phyloP scores from a whole-genome alignment of 1,284 basidiomycete species.

The Cutaneotrichosporon daszewskae region DNA sequence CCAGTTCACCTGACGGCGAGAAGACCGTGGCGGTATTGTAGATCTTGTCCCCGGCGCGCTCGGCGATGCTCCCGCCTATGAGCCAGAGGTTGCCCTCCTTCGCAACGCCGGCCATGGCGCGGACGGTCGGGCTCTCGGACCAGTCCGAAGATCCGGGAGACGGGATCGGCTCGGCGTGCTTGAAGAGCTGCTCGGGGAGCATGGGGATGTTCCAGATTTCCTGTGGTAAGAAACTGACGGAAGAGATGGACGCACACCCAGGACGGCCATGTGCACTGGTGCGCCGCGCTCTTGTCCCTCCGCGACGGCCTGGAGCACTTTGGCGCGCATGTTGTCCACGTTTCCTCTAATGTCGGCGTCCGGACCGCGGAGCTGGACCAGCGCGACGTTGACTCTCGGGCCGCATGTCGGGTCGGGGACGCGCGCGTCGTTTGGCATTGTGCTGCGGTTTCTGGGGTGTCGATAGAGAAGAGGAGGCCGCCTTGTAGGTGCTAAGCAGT shows the following conservation, averaged over 20 bases:
- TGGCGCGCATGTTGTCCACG: conserved; percentile 8
- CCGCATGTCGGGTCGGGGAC: conserved; percentile 3
- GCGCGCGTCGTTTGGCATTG: no score
- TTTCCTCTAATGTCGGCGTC: conserved; percentile 4
- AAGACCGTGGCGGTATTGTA: conserved; percentile 85
- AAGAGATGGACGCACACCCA: conserved; percentile 6
- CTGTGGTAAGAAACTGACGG: conserved; percentile 1
- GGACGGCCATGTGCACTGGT: conserved; percentile 10
- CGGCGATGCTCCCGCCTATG: conserved; percentile 82
- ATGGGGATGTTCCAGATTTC: conserved; percentile 22
- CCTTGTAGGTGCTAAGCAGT: no score
- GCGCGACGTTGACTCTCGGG: conserved; percentile 7
- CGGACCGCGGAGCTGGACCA: conserved; percentile 8
- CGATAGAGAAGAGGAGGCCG: no score
- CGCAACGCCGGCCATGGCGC: conserved; percentile 68
- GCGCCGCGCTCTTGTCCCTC: conserved; percentile 5
- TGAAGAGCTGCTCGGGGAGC: conserved; percentile 5
- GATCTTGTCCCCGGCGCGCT: conserved; percentile 59
- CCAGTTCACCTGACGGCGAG: conserved; percentile 55
- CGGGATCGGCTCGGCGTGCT: conserved; percentile 10
- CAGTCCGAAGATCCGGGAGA: conserved; percentile 1
- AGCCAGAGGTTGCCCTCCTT: conserved; percentile 71
- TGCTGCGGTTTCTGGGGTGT: no score
- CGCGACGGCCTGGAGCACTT: conserved; percentile 9
- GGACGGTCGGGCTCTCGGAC: conserved; percentile 54